Conservation (phyloP, 1,139 yeast species). For the Ogataea hybrid region DNA sequence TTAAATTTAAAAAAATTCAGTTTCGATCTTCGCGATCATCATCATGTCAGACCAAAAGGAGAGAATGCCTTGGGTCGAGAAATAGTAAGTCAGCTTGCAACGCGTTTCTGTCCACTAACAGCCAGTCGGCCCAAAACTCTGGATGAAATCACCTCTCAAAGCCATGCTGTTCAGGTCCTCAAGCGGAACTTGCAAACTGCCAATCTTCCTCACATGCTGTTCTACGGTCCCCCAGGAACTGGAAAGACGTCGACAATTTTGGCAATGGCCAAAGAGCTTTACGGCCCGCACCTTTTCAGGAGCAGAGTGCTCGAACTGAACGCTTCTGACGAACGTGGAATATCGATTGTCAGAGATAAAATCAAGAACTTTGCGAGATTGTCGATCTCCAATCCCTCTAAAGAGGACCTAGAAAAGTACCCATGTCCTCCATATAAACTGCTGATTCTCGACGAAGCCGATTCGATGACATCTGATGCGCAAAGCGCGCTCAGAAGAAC, state of each 20-base stretch:
- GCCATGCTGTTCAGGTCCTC: constrained; percentile 82
- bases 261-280: constrained; percentile 82
- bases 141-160: constrained; percentile 89
- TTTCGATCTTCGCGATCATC: not conserved
- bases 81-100: constrained; percentile 45
- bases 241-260: constrained; percentile 93
- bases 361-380: constrained; percentile 90
- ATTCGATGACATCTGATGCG: constrained; percentile 98
- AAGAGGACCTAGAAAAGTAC: constrained; percentile 63
- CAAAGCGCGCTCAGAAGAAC: constrained; percentile 94
- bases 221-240: constrained; percentile 97
- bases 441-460: constrained; percentile 90
- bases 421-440: constrained; percentile 93
- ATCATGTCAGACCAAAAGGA: constrained; percentile 25
- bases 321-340: constrained; percentile 97
- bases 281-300: constrained; percentile 69
- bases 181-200: constrained; percentile 76
- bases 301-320: constrained; percentile 85
- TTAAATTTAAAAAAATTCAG: not conserved
- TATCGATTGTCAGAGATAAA: constrained; percentile 86
- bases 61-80: constrained; percentile 77
- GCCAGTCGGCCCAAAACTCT: constrained; percentile 70
- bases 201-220: constrained; percentile 91
- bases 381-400: constrained; percentile 77
- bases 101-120: constrained; percentile 1